Base-by-base conservation (phyloP, 2,329 filamentous ascomycete species). In the Macrophomina phaseolina region DNA sequence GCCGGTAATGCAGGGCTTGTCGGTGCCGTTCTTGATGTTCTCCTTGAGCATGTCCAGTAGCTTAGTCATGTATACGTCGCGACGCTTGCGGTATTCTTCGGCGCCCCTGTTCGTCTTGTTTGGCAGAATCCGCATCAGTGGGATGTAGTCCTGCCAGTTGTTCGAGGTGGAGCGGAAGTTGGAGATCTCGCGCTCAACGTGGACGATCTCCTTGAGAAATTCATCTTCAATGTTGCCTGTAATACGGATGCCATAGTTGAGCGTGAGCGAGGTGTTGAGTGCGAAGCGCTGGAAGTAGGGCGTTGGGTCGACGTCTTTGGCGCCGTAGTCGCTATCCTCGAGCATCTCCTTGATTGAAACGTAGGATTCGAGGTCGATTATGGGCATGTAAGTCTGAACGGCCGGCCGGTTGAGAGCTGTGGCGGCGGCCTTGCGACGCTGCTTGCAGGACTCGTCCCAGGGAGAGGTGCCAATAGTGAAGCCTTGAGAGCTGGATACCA, bases 131-230 rank as follows among this genome's bases (percentile, higher is more conserved):
- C 92, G 84, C 68, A 95, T 75, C 5, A 94, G 73, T 0, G 92
- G 91, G n/a, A 95, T 87, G 71, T 94, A 94, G 73, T 95, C 92
- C 73, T 92, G 90, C 87, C 90, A 92, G 75, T 94, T 94, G 74
- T 93, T 92, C 72, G 89, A 92, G 0, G 91, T 94, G 32, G 87
- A 91, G 56, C 92, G 82, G 74, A 94, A 90, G 71, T 91, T 91
- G 64, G 89, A 90, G 30, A 95, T 88, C 5, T 88, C 89, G 36
- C 91, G 85, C 76, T 94, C 92, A 3, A 94, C 91, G 55, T 89
- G 83, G 0, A 89, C 87, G 67, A 95, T 93, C 74, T 94, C 92
- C 23, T 86, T 82, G 5, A 94, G 82, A 7, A 94, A 81, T 46
- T 85, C 81, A 69, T 90, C 86, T 67, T 92, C 83, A 53, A 91